Base-by-base conservation (phyloP, 2,329 filamentous ascomycete species). In the Fusarium palustre region DNA sequence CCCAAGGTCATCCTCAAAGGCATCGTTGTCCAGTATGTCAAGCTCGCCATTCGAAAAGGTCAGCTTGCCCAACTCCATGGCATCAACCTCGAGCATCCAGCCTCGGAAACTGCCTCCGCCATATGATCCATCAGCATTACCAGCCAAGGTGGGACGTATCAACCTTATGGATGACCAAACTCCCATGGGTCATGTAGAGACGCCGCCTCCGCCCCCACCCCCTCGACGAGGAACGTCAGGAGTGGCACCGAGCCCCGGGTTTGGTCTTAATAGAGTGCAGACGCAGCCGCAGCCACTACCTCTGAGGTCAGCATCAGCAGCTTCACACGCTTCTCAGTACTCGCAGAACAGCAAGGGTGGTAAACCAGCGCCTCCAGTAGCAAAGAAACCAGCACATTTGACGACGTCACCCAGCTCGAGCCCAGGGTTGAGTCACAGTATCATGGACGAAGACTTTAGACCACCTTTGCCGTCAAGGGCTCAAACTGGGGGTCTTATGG, bases 301-400 rank as follows among this genome's bases (percentile, higher is more conserved):
- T 34, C 48, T 75, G 28, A 79, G 78, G 20, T 79, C 79, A 20
- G 74, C 75, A 12, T 79, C 81, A 5, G 71, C 76, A 20, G 74
- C 78, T 5, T 81, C 82, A 2, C 77, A 77, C 39, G 58, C 70
- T 38, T 78, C 76, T 34, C 76, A 79, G 55, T 56, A 75, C 9
- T 78, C 79, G 11, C 71, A 76, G 53, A 72, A 75, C 42, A 66
- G 73, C 42, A 77, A 78, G 33, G 70, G 75, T 28, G 70, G 76
- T 16, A 85, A 84, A 66, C 74, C 79, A 12, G 79, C 85, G n/a
- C 88, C 86, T 7, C 86, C 85, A 1, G 82, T 91, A 50, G 90
- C 89, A 24, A 87, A 83, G 76, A 92, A 92, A 72, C 90, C 90
- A 2, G 82, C 85, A 4, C 86, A 88, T 67, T 81, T 89, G 7